Base-by-base conservation (phyloP, 352 stramenopile genomes). In the Pythium oligandrum region DNA sequence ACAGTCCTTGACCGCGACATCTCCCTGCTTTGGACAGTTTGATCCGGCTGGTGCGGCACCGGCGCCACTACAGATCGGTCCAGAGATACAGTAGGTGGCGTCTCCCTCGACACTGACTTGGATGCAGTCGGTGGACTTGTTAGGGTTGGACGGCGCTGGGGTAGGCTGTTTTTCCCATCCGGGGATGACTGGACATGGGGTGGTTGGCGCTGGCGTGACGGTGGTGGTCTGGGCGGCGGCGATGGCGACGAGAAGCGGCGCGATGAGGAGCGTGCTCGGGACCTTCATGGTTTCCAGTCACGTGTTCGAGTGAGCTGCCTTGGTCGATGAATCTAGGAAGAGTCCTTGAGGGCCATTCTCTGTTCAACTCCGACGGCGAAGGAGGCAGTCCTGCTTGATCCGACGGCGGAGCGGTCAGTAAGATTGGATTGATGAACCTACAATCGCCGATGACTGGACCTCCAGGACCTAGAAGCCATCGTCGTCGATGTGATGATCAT, bases 71-170 rank as follows among this genome's bases (percentile, higher is more conserved):
- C 81, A 92, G 44, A 90, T 73, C 2, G 75, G 63, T 31, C 76
- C 81, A 7, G 60, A 46, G 44, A 89, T 82, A 63, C 78, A 89
- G 62, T 88, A 90, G 12, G 82, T 90, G 32, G 78, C 82, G 53
- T 90, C 78, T 1, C 71, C 60, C 47, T 88, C 71, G 26, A 92
- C 78, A 9, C 73, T 88, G 37, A 90, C 73, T 26, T 86, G 55
- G 0, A 67, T 76, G 62, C 78, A 89, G 48, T 55, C 64, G 31
- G 53, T 48, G n/a, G 61, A 50, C 33, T 59, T 44, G 40, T 52
- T 38, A 1, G 47, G 38, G 9, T 42, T 49, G 7, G 40, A 32
- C 26, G 48, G 33, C 12, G 48, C 36, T 12, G 48, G 34, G 33
- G 39, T 47, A 10, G 48, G 48, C 34, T 38, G 32, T 38, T 47